These are phyloP conservation scores for Hypoxylon lienhwacheense DNA, from an alignment of 495 filamentous ascomycete species.

Conservation along the genomic window DNA sequence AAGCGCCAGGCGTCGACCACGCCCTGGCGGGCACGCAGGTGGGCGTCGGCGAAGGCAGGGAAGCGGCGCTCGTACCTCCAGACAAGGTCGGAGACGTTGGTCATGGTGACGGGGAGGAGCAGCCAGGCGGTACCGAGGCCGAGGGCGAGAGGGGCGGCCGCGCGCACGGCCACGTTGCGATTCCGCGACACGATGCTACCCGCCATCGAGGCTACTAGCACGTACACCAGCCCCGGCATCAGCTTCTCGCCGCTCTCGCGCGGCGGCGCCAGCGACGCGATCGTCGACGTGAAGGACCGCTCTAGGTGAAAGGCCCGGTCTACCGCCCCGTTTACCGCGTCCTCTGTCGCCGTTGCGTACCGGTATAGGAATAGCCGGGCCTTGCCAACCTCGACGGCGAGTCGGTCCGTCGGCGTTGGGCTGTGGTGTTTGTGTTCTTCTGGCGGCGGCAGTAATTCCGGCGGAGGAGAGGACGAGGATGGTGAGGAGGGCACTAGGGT, in stretches of 20 bases:
- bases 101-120: constrained; percentile 75
- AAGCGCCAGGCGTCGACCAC: constrained; percentile 70
- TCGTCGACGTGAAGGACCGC: constrained; percentile 78
- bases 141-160: constrained; percentile 67
- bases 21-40: constrained; percentile 65
- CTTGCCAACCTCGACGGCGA: constrained; percentile 78
- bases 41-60: constrained; percentile 76
- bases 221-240: constrained; percentile 83
- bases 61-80: constrained; percentile 90
- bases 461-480: constrained; percentile 16
- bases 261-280: constrained; percentile 83
- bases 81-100: constrained; percentile 77
- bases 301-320: constrained; percentile 76
- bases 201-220: constrained; percentile 88
- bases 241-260: constrained; percentile 79
- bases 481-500: constrained; percentile 28
- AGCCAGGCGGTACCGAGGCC: constrained; percentile 73
- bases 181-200: constrained; percentile 86
- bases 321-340: constrained; percentile 74
- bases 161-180: constrained; percentile 76
- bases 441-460: too few relatives aligned
- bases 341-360: constrained; percentile 70
- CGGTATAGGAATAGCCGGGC: constrained; percentile 80
- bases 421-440: constrained; percentile 49
- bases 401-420: constrained; percentile 86